These are phyloP conservation scores for Xerocomus spinulosus DNA, from an alignment of 768 basidiomycete genomes.

Conservation along the genomic window DNA sequence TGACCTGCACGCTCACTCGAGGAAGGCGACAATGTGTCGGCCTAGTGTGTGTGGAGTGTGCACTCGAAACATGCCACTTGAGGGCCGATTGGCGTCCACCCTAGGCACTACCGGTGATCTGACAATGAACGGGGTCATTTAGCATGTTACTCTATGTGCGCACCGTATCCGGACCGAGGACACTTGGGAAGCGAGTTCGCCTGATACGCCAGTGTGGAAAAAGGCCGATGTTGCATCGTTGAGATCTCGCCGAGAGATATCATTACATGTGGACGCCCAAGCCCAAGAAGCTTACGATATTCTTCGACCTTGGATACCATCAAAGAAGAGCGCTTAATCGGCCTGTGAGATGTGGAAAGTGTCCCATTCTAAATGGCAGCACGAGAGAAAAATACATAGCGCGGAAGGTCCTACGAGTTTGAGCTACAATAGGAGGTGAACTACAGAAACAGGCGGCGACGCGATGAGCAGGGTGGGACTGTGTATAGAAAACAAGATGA, in stretches of 20 bases:
- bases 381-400: not conserved
- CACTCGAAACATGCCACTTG: not conserved
- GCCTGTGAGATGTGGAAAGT: not conserved
- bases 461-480: not conserved
- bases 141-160: not conserved
- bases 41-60: not conserved
- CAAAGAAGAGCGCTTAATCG: not conserved
- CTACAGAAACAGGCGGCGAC: constrained; percentile 3
- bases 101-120: not conserved
- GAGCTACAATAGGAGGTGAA: not conserved
- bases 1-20: not conserved
- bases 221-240: not conserved
- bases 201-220: not conserved
- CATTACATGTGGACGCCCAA: not conserved
- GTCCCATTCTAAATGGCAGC: not conserved
- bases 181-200: not conserved
- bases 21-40: not conserved
- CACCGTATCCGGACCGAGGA: not conserved
- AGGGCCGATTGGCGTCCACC: not conserved
- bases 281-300: not conserved
- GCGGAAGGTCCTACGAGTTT: constrained; percentile 1
- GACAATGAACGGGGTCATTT: not conserved
- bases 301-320: not conserved
- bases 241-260: not conserved
- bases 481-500: not conserved